Percentiles rank a stretch among this genome's conserved stretches.
These are phyloP conservation scores for Debaryomycetaceae sp. DNA, from an alignment of 1,139 yeast genomes.

Conservation along the genomic window DNA sequence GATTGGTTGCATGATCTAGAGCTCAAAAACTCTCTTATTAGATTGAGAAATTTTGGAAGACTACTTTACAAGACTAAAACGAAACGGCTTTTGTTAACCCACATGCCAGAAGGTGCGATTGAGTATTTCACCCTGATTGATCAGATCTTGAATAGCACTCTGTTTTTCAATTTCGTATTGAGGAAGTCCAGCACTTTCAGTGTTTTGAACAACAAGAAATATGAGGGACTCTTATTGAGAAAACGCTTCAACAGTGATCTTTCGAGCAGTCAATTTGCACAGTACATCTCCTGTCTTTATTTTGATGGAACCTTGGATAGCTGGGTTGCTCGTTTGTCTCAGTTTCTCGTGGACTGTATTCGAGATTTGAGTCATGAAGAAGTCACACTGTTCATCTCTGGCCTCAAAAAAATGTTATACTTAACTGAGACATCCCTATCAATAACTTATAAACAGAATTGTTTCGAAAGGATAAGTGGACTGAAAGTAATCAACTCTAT, in stretches of 20 bases:
- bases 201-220: slow-evolving; percentile 6
- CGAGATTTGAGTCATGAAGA: slow-evolving; percentile 14
- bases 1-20: slow-evolving; percentile 4
- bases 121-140: slow-evolving; percentile 7
- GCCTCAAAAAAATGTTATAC: slow-evolving; percentile 7
- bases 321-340: slow-evolving; percentile 12
- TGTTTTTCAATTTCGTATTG: slow-evolving; percentile 14
- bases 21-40: slow-evolving; percentile 2
- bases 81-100: slow-evolving; percentile 3
- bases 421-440: slow-evolving; percentile 1
- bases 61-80: slow-evolving; percentile 7
- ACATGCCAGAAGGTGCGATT: slow-evolving; percentile 3
- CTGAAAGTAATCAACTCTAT: neutral
- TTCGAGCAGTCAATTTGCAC: slow-evolving; percentile 17
- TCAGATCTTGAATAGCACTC: slow-evolving; percentile 11
- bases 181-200: slow-evolving; percentile 14
- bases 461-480: neutral
- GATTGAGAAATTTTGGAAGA: slow-evolving; percentile 7
- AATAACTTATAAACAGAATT: neutral
- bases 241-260: slow-evolving; percentile 11
- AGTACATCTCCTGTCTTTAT: slow-evolving; percentile 15
- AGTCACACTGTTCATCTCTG: slow-evolving; percentile 8
- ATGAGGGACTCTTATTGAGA: slow-evolving; percentile 7
- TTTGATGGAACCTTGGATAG: slow-evolving; percentile 2
- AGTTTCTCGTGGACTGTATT: slow-evolving; percentile 11